Base-by-base conservation (phyloP, 73 alveolate species). In the Tetrahymena elliotti region DNA sequence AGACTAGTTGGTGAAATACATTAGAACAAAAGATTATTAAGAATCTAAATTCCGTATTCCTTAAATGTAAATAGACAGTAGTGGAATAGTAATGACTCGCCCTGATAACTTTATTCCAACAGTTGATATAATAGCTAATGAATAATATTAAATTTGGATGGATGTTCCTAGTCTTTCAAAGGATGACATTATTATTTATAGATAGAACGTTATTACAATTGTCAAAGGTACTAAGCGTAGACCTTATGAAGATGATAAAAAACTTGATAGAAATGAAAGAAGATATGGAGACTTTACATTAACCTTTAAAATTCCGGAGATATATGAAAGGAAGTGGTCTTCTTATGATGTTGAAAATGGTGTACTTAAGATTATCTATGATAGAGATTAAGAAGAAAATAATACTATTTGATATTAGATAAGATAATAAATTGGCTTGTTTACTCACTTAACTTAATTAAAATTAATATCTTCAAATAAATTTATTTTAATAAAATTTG, bases 101-200 rank as follows among this genome's bases (percentile, higher is more conserved):
- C 97, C 97, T 6, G 95, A 95, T 83, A 95, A 94, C 20, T 95
- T 95, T 35, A 52, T 95, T 35, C 97, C 97, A 54, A 93, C 83
- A 18, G 94, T 94, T 22, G 97, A 95, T 54, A 95, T 95, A 10
- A 93, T 93, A 34, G 97, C 95, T 10, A 93, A 93, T 53, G 97
- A 93, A 33, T 84, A 95, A 93, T 95, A 95, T 47, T 83, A 82
- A 34, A 93, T 95, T 68, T 95, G 92, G 53, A 93, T 95, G 94
- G 97, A 95, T 68, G 96, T 93, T 10, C 97, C 97, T 27, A 96
- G 97, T 38, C 37, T 94, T 33, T 84, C 96, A 5, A 94, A 94
- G 47, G 93, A 94, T 84, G 96, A 94, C 33, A 94, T 94, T 24
- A 53, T 94, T 15, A 84, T 94, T 1, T 94, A 94, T 94, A 84